These are phyloP conservation scores for Penicillium sp. DNA, from an alignment of 2,329 filamentous ascomycete genomes.

Conservation along the genomic window DNA sequence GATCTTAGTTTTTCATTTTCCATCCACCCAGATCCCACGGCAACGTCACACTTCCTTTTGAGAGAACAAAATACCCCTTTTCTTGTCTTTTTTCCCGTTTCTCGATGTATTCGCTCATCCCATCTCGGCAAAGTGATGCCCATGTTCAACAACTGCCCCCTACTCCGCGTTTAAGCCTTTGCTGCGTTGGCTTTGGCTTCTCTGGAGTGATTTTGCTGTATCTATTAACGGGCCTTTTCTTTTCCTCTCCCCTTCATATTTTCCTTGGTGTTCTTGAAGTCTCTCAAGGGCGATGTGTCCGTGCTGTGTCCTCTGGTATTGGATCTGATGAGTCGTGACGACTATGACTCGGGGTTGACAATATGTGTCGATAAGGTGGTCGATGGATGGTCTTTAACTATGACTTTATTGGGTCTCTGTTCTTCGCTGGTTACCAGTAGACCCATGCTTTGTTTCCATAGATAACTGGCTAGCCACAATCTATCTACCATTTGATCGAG, in stretches of 20 bases:
- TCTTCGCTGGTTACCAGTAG: conserved; percentile 1
- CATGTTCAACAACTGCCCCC: conserved; percentile 6
- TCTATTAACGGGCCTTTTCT: conserved; percentile 1
- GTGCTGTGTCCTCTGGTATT: conserved; percentile 5
- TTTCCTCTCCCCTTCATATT: not conserved
- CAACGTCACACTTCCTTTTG: conserved; percentile 14
- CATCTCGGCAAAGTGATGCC: conserved; percentile 15
- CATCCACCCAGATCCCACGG: conserved; percentile 10
- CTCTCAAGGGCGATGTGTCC: conserved; percentile 9
- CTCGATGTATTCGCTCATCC: conserved; percentile 19
- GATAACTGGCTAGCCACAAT: conserved; percentile 11
- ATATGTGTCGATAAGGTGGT: conserved; percentile 3
- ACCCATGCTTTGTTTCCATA: conserved; percentile 1
- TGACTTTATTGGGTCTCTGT: not conserved
- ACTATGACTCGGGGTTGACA: not conserved
- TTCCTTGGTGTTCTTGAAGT: conserved; percentile 10
- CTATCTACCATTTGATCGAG: conserved; percentile 11
- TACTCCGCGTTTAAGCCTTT: conserved; percentile 12
- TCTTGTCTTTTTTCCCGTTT: not conserved
- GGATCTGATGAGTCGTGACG: not conserved
- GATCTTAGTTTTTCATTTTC: conserved; percentile 8
- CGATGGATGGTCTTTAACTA: conserved; percentile 9
- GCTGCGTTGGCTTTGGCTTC: conserved; percentile 14
- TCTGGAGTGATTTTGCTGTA: conserved; percentile 10
- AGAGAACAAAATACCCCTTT: conserved; percentile 20